Conservation (phyloP, 148 eudicot species). For the Rhododendron mucronatum region DNA sequence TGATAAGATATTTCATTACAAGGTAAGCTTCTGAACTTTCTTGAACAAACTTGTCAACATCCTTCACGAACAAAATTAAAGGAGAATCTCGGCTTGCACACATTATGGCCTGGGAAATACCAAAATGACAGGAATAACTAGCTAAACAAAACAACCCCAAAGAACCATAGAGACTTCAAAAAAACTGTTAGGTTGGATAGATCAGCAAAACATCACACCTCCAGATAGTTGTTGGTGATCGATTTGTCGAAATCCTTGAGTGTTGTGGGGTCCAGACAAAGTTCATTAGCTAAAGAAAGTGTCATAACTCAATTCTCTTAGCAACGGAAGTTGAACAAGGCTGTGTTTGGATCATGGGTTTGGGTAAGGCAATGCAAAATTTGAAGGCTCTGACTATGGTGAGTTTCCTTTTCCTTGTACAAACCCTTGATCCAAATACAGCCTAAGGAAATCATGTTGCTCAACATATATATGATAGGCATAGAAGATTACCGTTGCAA, state of each 20-base stretch:
- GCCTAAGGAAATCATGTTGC: neutral
- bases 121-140: neutral
- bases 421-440: neutral
- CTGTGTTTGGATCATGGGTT: neutral
- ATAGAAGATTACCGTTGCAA: slow-evolving; percentile 51
- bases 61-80: slow-evolving; percentile 73
- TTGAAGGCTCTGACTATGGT: neutral
- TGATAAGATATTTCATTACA: slow-evolving; percentile 49
- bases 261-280: slow-evolving; percentile 57
- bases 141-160: neutral
- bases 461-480: neutral
- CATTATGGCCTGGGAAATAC: slow-evolving; percentile 27
- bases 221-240: slow-evolving; percentile 47
- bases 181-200: neutral
- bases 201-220: slow-evolving; percentile 20
- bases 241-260: slow-evolving; percentile 58
- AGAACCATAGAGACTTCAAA: neutral
- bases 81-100: slow-evolving; percentile 56
- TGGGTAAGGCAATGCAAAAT: neutral
- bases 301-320: slow-evolving; percentile 8
- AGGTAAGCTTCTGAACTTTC: slow-evolving; percentile 63
- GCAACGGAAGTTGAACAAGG: neutral
- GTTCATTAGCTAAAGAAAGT: slow-evolving; percentile 44
- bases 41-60: slow-evolving; percentile 69
- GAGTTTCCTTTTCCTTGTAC: neutral